phyloP scores from a whole-genome alignment of 2,329 filamentous ascomycete genomes.

The Gaeumannomyces tritici region DNA sequence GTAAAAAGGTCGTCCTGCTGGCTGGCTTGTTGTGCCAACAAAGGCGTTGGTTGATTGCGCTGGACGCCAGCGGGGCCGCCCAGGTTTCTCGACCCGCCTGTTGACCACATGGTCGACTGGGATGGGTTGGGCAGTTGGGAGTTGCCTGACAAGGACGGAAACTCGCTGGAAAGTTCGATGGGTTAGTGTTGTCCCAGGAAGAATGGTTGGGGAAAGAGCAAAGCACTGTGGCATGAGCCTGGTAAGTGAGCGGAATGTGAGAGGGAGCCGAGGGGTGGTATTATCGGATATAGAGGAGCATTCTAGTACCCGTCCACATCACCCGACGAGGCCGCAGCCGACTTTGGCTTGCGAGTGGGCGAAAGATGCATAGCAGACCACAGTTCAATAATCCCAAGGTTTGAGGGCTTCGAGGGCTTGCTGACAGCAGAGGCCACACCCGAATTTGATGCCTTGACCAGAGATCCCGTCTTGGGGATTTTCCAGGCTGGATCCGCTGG shows the following conservation, averaged over 20 bases:
- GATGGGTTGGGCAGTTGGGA: constrained; percentile 39
- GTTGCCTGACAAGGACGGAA: constrained; percentile 55
- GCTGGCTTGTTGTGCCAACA: constrained; percentile 36
- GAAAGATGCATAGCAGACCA: not conserved
- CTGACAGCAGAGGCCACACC: no score
- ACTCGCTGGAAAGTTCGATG: constrained; percentile 38
- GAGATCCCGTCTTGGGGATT: not conserved
- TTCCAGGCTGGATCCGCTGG: no score
- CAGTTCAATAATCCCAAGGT: constrained; percentile 1
- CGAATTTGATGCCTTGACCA: not conserved
- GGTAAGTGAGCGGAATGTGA: not conserved
- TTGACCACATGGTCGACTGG: constrained; percentile 46
- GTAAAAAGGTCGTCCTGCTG: constrained; percentile 39
- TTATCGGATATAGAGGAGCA: not conserved
- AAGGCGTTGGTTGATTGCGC: constrained; percentile 40
- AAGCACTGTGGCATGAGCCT: not conserved
- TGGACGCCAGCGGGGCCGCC: constrained; percentile 32
- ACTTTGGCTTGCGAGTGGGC: not conserved
- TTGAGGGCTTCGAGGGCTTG: constrained; percentile 1
- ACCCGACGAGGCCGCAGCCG: constrained; percentile 7
- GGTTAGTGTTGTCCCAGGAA: not conserved
- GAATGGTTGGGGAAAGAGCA: not conserved
- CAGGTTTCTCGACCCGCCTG: constrained; percentile 36
- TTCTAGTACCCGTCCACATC: constrained; percentile 7
- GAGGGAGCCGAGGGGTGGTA: not conserved